Evolutionary conservation across 1,139 yeast species (phyloP), one percentile per base, ranked within the genome.

Genomic region (Saccharomyces pastorianus): DNA sequence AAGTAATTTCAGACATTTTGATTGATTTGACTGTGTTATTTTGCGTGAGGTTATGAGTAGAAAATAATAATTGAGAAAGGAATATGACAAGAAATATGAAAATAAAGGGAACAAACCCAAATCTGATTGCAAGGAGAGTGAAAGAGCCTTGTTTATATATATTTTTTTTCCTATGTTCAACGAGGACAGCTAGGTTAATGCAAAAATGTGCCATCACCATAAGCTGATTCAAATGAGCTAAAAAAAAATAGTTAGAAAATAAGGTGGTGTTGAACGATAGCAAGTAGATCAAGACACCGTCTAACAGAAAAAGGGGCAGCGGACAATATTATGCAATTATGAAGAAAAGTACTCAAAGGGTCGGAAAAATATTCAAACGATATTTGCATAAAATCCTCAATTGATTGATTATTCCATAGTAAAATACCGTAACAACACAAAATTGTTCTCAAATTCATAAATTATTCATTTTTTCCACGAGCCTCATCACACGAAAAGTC

Each of bases 1-100:
- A 73, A 49, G 84, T 68, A 70, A 71, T 72, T 59, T 71, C 72
- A 58, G 73, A 64, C 74, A 71, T 71, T 54, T 47, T 58, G 42
- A 46, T 41, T 52, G 20, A 55, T 49, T 54, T 54, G 51, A 31
- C 47, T 14, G 49, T 55, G 26, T 25, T 42, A 27, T 14, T 51
- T 38, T 52, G 58, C 14, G 44, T 42, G 48, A 53, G 50, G 53
- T 42, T 46, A 31, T 46, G 47, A 51, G 26, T 44, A 17, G 23
- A 42, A 17, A n/a, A 26, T n/a, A 42, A 25, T 14, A 13, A 52
- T n/a, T 46, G 27, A n/a, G 38, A 48, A 50, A 46, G n/a, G 48
- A 23, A 29, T 41, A 31, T 47, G 8, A 51, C 9, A 31, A 49
- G 49, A 34, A 49, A 28, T 14, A 50, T 20, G 31, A 25, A 6